These are phyloP conservation scores for Fusarium sp. DNA, from an alignment of 2,329 filamentous ascomycete genomes.

Conservation along the genomic window DNA sequence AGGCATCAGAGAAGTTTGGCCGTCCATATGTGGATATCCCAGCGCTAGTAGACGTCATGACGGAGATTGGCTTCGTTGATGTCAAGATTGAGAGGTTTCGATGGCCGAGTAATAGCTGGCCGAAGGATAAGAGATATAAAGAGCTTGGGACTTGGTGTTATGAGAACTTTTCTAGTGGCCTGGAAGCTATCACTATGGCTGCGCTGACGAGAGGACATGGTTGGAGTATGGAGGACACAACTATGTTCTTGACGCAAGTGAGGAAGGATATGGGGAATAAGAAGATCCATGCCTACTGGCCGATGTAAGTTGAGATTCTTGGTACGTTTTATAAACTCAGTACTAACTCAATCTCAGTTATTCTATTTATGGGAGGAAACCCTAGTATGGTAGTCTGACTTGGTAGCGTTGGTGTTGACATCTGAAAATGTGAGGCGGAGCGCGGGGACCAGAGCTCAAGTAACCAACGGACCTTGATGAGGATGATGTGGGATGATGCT, in stretches of 20 bases:
- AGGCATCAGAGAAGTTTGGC: neutral
- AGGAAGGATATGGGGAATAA: neutral
- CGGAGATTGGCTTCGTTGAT: neutral
- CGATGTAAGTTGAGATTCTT: neutral
- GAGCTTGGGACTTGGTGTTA: neutral
- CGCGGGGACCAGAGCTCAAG: too few species aligned
- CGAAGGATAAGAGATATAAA: neutral
- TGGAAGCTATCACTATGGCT: neutral
- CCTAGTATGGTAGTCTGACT: neutral
- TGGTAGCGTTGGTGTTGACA: too few species aligned
- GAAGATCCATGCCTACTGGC: neutral
- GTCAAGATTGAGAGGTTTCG: neutral
- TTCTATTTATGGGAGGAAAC: neutral
- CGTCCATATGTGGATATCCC: neutral
- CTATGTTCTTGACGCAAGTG: neutral
- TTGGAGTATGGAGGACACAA: neutral
- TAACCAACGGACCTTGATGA: too few species aligned
- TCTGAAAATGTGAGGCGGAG: too few species aligned
- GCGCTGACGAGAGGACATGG: neutral
- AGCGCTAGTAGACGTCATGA: neutral
- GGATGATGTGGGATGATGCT: too few species aligned
- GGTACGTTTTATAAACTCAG: neutral
- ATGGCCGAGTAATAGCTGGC: neutral
- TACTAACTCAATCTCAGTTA: neutral
- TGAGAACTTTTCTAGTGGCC: neutral